Conservation (phyloP, 768 basidiomycete genomes). For the Phlegmacium glaucopus region DNA sequence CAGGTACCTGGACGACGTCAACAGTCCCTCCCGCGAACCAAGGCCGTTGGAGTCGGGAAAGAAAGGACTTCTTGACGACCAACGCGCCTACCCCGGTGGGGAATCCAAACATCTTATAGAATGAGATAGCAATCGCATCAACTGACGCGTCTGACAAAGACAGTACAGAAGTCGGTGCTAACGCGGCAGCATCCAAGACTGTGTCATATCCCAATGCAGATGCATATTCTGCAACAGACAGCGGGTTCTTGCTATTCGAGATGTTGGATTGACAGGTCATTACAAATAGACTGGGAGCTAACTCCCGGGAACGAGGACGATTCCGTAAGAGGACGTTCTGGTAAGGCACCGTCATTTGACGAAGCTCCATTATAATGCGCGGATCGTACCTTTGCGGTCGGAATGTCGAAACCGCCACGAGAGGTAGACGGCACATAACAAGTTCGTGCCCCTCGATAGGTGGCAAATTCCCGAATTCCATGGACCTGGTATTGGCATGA, state of each 20-base stretch:
- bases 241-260: constrained; percentile 67
- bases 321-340: constrained; percentile 55
- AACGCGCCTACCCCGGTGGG: constrained; percentile 84
- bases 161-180: constrained; percentile 69
- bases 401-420: constrained; percentile 60
- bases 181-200: constrained; percentile 78
- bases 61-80: constrained; percentile 67
- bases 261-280: constrained; percentile 83
- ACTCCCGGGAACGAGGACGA: constrained; percentile 40
- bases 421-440: constrained; percentile 63
- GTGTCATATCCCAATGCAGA: constrained; percentile 67
- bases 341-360: constrained; percentile 12
- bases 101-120: constrained; percentile 91
- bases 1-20: constrained; percentile 81
- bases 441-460: constrained; percentile 48
- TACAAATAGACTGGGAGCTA: constrained; percentile 62
- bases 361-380: neutral
- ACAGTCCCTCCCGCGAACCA: constrained; percentile 89
- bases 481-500: constrained; percentile 38
- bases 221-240: constrained; percentile 64
- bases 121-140: constrained; percentile 80
- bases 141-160: constrained; percentile 64
- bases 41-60: constrained; percentile 57
- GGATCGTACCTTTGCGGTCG: constrained; percentile 53
- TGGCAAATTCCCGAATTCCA: constrained; percentile 74